A percentile compares a stretch with the other conserved stretches of the same genome.
Evolutionary conservation across 2,329 filamentous ascomycete genomes (phyloP).

Genomic region (Ophiocordyceps robertsii): DNA sequence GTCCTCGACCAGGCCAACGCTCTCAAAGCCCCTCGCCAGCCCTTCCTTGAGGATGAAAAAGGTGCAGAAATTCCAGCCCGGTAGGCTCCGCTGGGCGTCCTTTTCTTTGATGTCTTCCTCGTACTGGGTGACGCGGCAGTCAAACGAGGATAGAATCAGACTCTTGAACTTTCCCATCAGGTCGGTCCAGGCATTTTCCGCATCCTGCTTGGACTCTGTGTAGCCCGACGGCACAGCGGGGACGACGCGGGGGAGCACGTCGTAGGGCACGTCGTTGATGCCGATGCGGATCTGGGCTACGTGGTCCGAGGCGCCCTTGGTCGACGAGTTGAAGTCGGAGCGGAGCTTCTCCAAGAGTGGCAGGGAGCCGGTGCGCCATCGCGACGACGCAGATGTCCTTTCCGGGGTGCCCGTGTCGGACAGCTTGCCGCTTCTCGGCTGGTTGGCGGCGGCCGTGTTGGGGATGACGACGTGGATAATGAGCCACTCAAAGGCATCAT

Average conservation of each 20-base stretch:
- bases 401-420: conserved; percentile 46
- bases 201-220: conserved; percentile 61
- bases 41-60: conserved; percentile 98
- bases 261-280: conserved; percentile 54
- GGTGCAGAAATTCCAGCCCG: conserved; percentile 98
- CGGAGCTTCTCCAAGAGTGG: conserved; percentile 83
- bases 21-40: conserved; percentile 85
- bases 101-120: conserved; percentile 96
- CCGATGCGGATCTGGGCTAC: conserved; percentile 76
- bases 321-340: conserved; percentile 70
- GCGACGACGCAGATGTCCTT: conserved; percentile 51
- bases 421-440: conserved; percentile 51
- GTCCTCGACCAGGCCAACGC: conserved; percentile 89
- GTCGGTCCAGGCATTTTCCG: conserved; percentile 71
- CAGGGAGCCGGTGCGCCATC: conserved; percentile 67
- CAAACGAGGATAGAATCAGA: conserved; percentile 79
- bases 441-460: conserved; percentile 67
- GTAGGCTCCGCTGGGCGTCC: conserved; percentile 71
- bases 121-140: conserved; percentile 81
- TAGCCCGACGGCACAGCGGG: conserved; percentile 51
- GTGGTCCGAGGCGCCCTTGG: conserved; percentile 60
- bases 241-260: conserved; percentile 47
- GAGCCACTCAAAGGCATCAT: conserved; percentile 94
- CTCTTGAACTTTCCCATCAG: conserved; percentile 76
- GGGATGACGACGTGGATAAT: conserved; percentile 87